These are phyloP conservation scores for Stromatinia cepivora DNA, from an alignment of 2,329 filamentous ascomycete species.

Conservation along the genomic window DNA sequence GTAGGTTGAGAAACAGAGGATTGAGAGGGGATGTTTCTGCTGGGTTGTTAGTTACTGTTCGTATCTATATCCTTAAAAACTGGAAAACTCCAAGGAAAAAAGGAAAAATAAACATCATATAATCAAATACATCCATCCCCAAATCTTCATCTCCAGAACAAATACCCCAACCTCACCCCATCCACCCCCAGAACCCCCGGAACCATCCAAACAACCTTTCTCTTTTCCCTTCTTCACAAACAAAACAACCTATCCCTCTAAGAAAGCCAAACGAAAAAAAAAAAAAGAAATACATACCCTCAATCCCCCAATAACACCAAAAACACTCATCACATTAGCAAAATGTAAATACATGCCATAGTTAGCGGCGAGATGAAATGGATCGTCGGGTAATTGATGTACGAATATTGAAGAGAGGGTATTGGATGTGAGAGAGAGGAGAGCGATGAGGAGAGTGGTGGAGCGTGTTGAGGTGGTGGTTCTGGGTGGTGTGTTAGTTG, in stretches of 20 bases:
- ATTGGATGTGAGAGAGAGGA: slow-evolving; percentile 38
- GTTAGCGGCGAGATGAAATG: slow-evolving; percentile 39
- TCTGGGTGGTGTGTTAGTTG: background rate
- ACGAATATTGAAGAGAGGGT: slow-evolving; percentile 38
- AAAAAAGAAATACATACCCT: slow-evolving; percentile 40
- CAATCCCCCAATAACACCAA: slow-evolving; percentile 47
- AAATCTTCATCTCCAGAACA: background rate
- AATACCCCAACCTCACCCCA: background rate
- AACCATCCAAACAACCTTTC: too few relatives aligned
- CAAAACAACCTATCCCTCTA: too few relatives aligned
- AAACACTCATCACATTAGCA: slow-evolving; percentile 43
- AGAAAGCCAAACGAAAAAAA: slow-evolving; percentile 33
- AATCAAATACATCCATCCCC: too few relatives aligned
- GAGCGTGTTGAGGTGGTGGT: background rate
- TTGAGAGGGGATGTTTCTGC: slow-evolving; percentile 23
- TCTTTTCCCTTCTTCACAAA: too few relatives aligned
- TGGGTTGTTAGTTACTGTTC: slow-evolving; percentile 31
- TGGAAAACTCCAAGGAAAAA: slow-evolving; percentile 3
- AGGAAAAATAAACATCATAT: background rate
- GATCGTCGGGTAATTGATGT: slow-evolving; percentile 40
- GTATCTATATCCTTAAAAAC: background rate
- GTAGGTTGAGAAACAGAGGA: slow-evolving; percentile 39
- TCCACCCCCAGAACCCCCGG: too few relatives aligned
- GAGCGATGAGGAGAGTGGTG: slow-evolving; percentile 33
- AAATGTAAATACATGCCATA: slow-evolving; percentile 45